Evolutionary conservation across 2,329 filamentous ascomycete species (phyloP).

Genomic region (Beauveria australis): DNA sequence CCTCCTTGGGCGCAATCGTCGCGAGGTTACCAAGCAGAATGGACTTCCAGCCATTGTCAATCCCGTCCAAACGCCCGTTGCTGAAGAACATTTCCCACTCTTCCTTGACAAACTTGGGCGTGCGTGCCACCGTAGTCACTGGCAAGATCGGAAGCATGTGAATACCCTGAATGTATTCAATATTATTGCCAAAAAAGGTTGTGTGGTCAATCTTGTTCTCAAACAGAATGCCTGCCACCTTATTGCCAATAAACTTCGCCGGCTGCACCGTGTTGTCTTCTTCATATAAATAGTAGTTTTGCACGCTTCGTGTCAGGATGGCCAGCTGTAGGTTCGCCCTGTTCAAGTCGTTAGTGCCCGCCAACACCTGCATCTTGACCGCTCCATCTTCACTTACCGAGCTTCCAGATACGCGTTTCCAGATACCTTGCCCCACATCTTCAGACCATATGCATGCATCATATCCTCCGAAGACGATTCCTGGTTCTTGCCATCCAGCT

Average conservation of each 20-base stretch:
- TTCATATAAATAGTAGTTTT: constrained; percentile 75
- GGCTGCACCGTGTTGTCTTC: constrained; percentile 64
- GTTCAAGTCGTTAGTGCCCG: constrained; percentile 12
- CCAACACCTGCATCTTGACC: background rate
- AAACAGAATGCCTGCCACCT: constrained; percentile 64
- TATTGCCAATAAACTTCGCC: constrained; percentile 70
- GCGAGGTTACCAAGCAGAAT: constrained; percentile 78
- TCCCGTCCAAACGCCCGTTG: constrained; percentile 52
- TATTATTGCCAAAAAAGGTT: constrained; percentile 73
- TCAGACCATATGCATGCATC: constrained; percentile 78
- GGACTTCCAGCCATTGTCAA: constrained; percentile 75
- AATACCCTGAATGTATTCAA: constrained; percentile 68
- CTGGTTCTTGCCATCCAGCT: constrained; percentile 69
- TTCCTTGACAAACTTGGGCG: constrained; percentile 61
- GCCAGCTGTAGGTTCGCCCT: constrained; percentile 76
- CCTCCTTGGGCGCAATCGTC: constrained; percentile 59
- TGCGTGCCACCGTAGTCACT: constrained; percentile 58
- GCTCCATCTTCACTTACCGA: constrained; percentile 34
- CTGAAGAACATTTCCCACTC: constrained; percentile 80
- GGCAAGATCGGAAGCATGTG: constrained; percentile 76
- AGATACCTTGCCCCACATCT: constrained; percentile 82
- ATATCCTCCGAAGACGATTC: constrained; percentile 88
- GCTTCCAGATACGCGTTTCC: constrained; percentile 75
- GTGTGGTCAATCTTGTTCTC: constrained; percentile 94
- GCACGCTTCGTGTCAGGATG: constrained; percentile 64